Conservation (phyloP, 2,329 filamentous ascomycete species). For the Ascochyta koolunga region DNA sequence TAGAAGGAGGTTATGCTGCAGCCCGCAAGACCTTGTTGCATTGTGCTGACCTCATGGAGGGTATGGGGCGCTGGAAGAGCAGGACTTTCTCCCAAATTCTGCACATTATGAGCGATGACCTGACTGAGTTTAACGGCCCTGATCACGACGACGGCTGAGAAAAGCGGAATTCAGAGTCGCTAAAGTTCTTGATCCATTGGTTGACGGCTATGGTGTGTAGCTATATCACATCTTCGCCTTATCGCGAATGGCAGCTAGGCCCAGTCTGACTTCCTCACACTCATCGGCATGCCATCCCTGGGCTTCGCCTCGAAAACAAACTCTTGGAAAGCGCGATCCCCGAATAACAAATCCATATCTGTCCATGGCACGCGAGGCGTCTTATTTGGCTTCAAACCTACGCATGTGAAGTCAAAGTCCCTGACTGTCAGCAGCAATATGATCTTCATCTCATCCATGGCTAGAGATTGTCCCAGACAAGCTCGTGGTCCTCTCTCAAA, state of each 20-base stretch:
- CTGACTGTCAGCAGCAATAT: slow-evolving; percentile 58
- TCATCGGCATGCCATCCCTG: slow-evolving; percentile 42
- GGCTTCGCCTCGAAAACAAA: slow-evolving; percentile 41
- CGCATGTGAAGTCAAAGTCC: slow-evolving; percentile 56
- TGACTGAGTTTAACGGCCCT: slow-evolving; percentile 41
- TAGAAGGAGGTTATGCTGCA: slow-evolving; percentile 58
- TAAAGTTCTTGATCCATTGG: neutral
- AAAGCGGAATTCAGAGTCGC: neutral
- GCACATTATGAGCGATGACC: slow-evolving; percentile 61
- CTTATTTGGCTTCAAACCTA: slow-evolving; percentile 34
- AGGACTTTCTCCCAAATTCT: slow-evolving; percentile 59
- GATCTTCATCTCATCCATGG: slow-evolving; percentile 59
- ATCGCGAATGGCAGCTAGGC: neutral
- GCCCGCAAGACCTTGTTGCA: slow-evolving; percentile 59
- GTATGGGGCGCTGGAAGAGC: slow-evolving; percentile 59
- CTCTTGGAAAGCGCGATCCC: slow-evolving; percentile 42
- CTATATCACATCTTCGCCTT: neutral
- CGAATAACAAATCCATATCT: slow-evolving; percentile 36
- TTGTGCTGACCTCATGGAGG: slow-evolving; percentile 60
- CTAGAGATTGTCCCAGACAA: slow-evolving; percentile 65
- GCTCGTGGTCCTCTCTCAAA: slow-evolving; percentile 63
- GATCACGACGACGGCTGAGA: slow-evolving; percentile 12
- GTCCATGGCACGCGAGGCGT: slow-evolving; percentile 32
- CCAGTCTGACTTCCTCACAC: slow-evolving; percentile 29
- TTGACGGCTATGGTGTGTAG: neutral